Percentiles rank a stretch among this genome's conserved stretches.
Conservation (phyloP, 352 stramenopile species). For the Pilasporangium apinafurcum region DNA sequence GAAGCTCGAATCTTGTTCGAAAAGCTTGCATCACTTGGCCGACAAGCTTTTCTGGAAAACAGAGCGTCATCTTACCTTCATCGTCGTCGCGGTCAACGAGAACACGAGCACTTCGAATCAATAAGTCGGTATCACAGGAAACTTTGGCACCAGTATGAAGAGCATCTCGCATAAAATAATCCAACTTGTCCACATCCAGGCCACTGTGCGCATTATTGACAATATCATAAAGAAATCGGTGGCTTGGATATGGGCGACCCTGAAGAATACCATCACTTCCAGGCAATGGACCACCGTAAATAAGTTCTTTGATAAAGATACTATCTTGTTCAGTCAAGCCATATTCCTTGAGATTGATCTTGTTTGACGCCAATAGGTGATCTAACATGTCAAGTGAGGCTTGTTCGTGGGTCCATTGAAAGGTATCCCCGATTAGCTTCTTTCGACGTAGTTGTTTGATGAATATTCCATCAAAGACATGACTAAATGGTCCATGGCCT, state of each 20-base stretch:
- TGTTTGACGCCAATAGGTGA: slow-evolving; percentile 46
- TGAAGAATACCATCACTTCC: slow-evolving; percentile 16
- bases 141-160: slow-evolving; percentile 70
- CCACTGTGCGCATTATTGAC: slow-evolving; percentile 85
- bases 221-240: slow-evolving; percentile 84
- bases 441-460: slow-evolving; percentile 43
- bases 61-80: slow-evolving; percentile 47
- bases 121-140: slow-evolving; percentile 61
- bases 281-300: slow-evolving; percentile 53
- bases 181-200: slow-evolving; percentile 88
- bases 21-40: slow-evolving; percentile 87
- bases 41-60: slow-evolving; percentile 85
- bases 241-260: slow-evolving; percentile 31
- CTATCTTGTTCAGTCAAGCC: slow-evolving; percentile 45
- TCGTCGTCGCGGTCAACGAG: slow-evolving; percentile 47
- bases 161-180: slow-evolving; percentile 87
- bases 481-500: slow-evolving; percentile 75
- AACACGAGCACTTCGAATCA: slow-evolving; percentile 73
- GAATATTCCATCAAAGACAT: slow-evolving; percentile 77
- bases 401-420: slow-evolving; percentile 69
- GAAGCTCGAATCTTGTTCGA: slow-evolving; percentile 79
- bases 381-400: slow-evolving; percentile 75
- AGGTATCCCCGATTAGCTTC: slow-evolving; percentile 18
- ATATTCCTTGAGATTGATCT: slow-evolving; percentile 46
- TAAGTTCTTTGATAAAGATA: slow-evolving; percentile 77